Evolutionary conservation across 257 asterid species (phyloP).

Genomic region (Paulownia fortunei): DNA sequence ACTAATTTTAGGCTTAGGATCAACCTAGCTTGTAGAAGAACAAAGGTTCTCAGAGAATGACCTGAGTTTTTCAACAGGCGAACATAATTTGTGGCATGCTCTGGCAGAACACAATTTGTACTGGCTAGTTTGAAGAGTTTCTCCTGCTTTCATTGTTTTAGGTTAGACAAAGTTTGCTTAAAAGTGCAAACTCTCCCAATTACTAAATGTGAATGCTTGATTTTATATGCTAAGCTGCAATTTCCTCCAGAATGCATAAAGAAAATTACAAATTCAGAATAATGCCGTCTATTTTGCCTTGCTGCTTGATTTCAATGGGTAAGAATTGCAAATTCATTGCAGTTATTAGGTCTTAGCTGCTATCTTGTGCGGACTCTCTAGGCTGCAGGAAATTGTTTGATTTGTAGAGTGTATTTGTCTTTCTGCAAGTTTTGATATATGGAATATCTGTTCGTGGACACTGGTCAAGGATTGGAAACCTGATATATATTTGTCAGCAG

Average conservation of each 20-base stretch:
- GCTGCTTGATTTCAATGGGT: background rate
- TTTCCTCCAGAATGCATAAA: conserved; percentile 1
- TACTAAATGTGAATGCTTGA: too few relatives aligned
- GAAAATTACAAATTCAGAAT: background rate
- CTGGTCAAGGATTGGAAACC: conserved; percentile 7
- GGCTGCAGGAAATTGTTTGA: background rate
- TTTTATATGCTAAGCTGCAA: too few relatives aligned
- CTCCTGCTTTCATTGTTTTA: too few relatives aligned
- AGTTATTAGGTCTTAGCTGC: background rate
- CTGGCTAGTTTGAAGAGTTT: too few relatives aligned
- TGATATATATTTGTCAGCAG: conserved; percentile 48
- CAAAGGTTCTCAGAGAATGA: too few relatives aligned
- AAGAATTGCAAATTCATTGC: background rate
- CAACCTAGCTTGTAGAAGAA: too few relatives aligned
- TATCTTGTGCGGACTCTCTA: background rate
- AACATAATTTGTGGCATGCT: too few relatives aligned
- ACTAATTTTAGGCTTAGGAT: too few relatives aligned
- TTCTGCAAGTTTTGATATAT: background rate
- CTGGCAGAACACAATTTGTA: too few relatives aligned
- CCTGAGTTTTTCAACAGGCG: too few relatives aligned
- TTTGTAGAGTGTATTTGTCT: background rate
- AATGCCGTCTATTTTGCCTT: background rate
- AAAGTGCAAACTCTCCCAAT: too few relatives aligned
- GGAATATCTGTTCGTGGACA: background rate
- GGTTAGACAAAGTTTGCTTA: too few relatives aligned